A percentile compares a stretch with the other conserved stretches of the same genome.
Evolutionary conservation across 371 early-diverging fungal genomes (phyloP).

Genomic region (Smittium mucronatum): DNA sequence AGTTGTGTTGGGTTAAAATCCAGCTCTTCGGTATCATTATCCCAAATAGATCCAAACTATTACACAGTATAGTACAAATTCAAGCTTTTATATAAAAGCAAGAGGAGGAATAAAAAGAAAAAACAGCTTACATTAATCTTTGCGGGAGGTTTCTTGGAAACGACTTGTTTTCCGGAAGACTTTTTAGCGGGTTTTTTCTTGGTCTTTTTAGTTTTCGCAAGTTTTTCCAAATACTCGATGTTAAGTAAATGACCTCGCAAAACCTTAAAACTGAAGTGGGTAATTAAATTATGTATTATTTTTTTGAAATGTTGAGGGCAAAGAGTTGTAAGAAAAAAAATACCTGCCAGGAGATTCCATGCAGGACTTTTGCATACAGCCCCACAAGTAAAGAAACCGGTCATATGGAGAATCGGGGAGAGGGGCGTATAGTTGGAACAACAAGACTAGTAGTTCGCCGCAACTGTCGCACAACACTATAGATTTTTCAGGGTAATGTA

Average conservation of each 20-base stretch:
- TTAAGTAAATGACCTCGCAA: constrained; percentile 54
- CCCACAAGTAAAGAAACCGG: constrained; percentile 63
- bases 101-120: not conserved
- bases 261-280: constrained; percentile 22
- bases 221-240: constrained; percentile 43
- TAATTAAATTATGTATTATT: constrained; percentile 3
- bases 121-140: no score
- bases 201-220: constrained; percentile 34
- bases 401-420: constrained; percentile 57
- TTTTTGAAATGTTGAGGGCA: not conserved
- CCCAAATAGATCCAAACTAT: not conserved
- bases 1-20: not conserved
- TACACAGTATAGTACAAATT: not conserved
- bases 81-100: not conserved
- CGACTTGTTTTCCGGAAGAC: no score
- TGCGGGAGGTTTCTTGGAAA: no score
- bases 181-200: no score
- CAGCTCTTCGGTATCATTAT: not conserved
- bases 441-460: constrained; percentile 40
- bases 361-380: constrained; percentile 54
- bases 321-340: constrained; percentile 1
- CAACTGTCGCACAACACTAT: constrained; percentile 33
- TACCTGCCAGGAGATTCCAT: constrained; percentile 55
- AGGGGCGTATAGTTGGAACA: constrained; percentile 63
- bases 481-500: constrained; percentile 22